Evolutionary conservation across 768 basidiomycete species (phyloP).

Genomic region (Cystofilobasidium ferigula): DNA sequence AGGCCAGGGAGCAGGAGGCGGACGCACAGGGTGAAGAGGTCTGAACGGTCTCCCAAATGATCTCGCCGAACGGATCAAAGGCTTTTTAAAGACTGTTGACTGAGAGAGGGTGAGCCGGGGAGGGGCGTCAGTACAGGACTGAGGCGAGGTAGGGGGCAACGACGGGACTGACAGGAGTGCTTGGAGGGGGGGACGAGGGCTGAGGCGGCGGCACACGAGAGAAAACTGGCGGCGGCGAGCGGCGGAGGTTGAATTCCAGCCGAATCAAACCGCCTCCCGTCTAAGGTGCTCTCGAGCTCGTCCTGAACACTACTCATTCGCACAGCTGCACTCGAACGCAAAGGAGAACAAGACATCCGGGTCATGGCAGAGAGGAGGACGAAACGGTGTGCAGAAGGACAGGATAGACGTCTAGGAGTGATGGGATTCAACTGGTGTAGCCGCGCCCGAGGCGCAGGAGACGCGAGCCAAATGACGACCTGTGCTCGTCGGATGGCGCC

Average conservation of each 20-base stretch:
- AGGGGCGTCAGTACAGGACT: not conserved
- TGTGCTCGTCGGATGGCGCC: not conserved
- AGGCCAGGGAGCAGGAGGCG: not conserved
- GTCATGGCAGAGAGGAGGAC: not conserved
- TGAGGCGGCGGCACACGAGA: too few relatives aligned
- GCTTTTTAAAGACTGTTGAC: conserved; percentile 9
- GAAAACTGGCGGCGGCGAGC: not conserved
- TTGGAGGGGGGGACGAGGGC: not conserved
- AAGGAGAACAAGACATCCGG: too few relatives aligned
- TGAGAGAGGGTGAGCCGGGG: not conserved
- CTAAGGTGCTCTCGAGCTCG: too few relatives aligned
- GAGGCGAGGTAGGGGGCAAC: not conserved
- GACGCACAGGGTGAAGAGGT: not conserved
- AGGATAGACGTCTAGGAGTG: too few relatives aligned
- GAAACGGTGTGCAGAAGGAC: not conserved
- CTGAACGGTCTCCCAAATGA: conserved; percentile 5
- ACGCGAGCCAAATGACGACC: not conserved
- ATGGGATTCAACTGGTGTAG: not conserved
- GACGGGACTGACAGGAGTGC: not conserved
- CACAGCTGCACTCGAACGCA: too few relatives aligned
- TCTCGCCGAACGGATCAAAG: conserved; percentile 8
- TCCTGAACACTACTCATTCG: too few relatives aligned
- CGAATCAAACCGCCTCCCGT: too few relatives aligned
- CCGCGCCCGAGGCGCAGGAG: not conserved
- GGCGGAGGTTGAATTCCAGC: too few relatives aligned